phyloP scores from a whole-genome alignment of 352 stramenopile species.

The Phytophthora cactorum region DNA sequence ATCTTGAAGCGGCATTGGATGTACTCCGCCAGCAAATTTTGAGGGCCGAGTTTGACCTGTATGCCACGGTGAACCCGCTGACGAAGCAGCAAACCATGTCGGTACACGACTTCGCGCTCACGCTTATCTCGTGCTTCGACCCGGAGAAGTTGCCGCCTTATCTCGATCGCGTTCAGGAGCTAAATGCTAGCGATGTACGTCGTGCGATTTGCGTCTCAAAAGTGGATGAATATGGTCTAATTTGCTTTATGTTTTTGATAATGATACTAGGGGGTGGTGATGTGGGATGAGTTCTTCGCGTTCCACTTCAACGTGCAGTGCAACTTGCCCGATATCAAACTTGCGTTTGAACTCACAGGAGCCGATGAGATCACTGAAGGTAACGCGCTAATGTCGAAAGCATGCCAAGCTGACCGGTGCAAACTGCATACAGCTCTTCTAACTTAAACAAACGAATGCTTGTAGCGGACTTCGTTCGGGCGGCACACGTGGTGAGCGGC shows the following conservation, averaged over 20 bases:
- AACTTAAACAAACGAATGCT: background rate
- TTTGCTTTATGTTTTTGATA: background rate
- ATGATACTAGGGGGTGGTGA: slow-evolving; percentile 51
- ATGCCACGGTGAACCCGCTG: slow-evolving; percentile 51
- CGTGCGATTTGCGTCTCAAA: background rate
- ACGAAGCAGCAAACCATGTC: slow-evolving; percentile 60
- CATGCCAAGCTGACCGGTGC: background rate
- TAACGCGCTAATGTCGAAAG: slow-evolving; percentile 8
- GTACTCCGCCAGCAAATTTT: slow-evolving; percentile 65
- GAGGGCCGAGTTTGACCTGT: slow-evolving; percentile 75
- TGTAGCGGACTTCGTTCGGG: slow-evolving; percentile 73
- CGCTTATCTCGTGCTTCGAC: slow-evolving; percentile 76
- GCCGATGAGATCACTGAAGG: slow-evolving; percentile 75
- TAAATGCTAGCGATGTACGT: slow-evolving; percentile 66
- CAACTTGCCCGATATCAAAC: slow-evolving; percentile 75
- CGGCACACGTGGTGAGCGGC: slow-evolving; percentile 63
- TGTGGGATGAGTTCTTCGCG: slow-evolving; percentile 73
- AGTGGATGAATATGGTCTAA: background rate
- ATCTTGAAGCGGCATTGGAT: slow-evolving; percentile 61
- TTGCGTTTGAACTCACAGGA: slow-evolving; percentile 71
- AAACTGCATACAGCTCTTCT: background rate
- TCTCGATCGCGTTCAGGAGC: slow-evolving; percentile 61
- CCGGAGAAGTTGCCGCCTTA: slow-evolving; percentile 65
- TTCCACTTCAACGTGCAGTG: slow-evolving; percentile 82
- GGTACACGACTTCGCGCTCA: slow-evolving; percentile 82